Base-by-base conservation (phyloP, 2,329 filamentous ascomycete species). In the Apiospora koreana region DNA sequence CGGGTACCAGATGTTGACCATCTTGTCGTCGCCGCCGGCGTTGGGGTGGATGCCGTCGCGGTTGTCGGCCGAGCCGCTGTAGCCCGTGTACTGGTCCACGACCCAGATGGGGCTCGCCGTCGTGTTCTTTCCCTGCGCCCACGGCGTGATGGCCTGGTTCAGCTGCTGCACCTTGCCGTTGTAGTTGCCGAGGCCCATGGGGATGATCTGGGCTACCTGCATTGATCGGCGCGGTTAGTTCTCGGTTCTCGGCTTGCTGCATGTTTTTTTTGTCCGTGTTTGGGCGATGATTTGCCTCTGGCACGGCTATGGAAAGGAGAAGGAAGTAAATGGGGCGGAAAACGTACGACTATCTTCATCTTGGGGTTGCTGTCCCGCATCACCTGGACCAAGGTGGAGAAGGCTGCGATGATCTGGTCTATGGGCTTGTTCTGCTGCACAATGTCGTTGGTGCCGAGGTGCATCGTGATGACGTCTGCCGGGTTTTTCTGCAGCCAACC, bases 401-500 rank as follows among this genome's bases (percentile, higher is more conserved):
- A 84, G 9, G 82, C 82, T 14, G 78, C 75, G 31, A 83, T 79
- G 69, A 84, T 83, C 48, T 83, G 78, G 42, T 72, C 70, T 0
- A 77, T 74, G 3, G 76, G 74, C 77, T 81, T 82, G 72, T 78
- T 81, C 74, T 82, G 78, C 76, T 81, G 80, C 67, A 81, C 81
- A 70, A 80, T 81, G 67, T 84, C 82, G 72, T 84, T 84, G 54
- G 83, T 84, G 23, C 83, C 82, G 2, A 85, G 72, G 73, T 85
- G 82, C 81, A 84, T 84, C 12, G 81, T 83, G 69, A 85, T 80
- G 35, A 85, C 80, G 72, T 85, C 82, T 2, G 83, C 82, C 0
- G 81, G 81, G 71, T 83, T 84, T 18, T 45, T 73, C 75, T 81
- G 74, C 62, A 85, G 76, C 82, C 82, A 85, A 31, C 81, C 82